Evolutionary conservation across 1,284 basidiomycete genomes (phyloP).

Genomic region (Ganoderma sinense): DNA sequence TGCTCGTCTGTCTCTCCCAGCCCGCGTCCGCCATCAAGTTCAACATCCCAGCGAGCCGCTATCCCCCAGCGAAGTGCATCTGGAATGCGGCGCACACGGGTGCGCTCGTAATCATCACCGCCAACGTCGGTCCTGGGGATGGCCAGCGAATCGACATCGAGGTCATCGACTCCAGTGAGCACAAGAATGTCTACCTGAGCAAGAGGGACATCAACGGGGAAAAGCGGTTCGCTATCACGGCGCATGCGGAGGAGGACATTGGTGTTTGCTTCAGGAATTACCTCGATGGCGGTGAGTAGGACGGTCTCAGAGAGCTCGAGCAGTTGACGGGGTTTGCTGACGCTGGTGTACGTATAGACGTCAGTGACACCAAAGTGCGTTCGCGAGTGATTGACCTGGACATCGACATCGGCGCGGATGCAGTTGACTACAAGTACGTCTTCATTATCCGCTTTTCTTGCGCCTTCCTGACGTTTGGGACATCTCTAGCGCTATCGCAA

Average conservation of each 20-base stretch:
- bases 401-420: slow-evolving; percentile 97
- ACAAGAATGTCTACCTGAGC: slow-evolving; percentile 91
- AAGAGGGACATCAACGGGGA: slow-evolving; percentile 92
- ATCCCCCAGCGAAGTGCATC: slow-evolving; percentile 84
- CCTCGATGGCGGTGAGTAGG: slow-evolving; percentile 71
- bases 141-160: slow-evolving; percentile 91
- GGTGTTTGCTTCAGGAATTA: slow-evolving; percentile 94
- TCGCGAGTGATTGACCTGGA: slow-evolving; percentile 88
- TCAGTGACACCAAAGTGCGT: slow-evolving; percentile 55
- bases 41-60: slow-evolving; percentile 68
- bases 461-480: background rate
- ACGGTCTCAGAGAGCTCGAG: background rate
- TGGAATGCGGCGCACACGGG: slow-evolving; percentile 93
- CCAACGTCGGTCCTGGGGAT: slow-evolving; percentile 80
- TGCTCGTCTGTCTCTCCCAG: slow-evolving; percentile 37
- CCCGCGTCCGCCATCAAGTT: slow-evolving; percentile 82
- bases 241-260: slow-evolving; percentile 93
- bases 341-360: slow-evolving; percentile 41
- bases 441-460: background rate
- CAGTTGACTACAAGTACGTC: slow-evolving; percentile 96
- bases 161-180: slow-evolving; percentile 89
- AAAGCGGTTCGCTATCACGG: slow-evolving; percentile 93
- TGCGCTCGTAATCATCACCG: slow-evolving; percentile 93
- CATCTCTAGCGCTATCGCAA: slow-evolving; percentile 87
- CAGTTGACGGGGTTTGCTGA: background rate